Evolutionary conservation across 1,284 basidiomycete species (phyloP), one percentile per base, ranked within the genome.

Genomic region (Nidula niveotomentosa): DNA sequence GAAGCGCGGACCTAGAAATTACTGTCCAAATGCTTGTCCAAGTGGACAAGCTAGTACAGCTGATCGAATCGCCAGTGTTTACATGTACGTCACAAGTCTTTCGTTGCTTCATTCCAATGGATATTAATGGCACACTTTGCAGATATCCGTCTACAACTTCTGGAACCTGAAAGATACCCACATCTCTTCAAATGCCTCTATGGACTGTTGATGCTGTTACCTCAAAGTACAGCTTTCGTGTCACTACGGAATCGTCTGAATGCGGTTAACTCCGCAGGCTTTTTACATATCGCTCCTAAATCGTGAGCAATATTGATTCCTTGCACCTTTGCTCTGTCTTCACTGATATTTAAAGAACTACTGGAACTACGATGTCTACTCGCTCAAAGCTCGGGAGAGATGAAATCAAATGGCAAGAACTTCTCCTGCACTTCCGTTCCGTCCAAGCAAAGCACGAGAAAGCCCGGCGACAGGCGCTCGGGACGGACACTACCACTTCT

Each of bases 131-230:
- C 41, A 43, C 41, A 39, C 30, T 53, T 53, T 41, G 6, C 63
- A 96, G 94, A 96, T 68, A 82, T 99, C n/a, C 91, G 96, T 13
- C 77, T 99, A 3, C 97, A 99, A 72, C 83, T 99, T 6, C 82
- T 99, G 44, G 97, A 99, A 69, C 97, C 97, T 6, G 96, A 99
- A 62, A 86, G 90, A 84, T 90, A 98, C 68, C 96, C 97, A 0
- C 93, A 93, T 73, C 79, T 99, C 18, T 96, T 96, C 81, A 99
- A 99, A 70, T 98, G 96, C 63, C 79, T 99, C 6, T 99, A 99
- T 68, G 97, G 97, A 0, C 79, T 99, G 10, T 78, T 99, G 60
- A 99, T 99, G 97, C 80, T 99, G 53, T 76, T 99, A 8, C 97
- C 97, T 0, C 97, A 99, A 75, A 97, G 94, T 67, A 91, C 91